phyloP scores from a whole-genome alignment of 176 grass and related monocot species.

The Ampelocalamus luodianensis region DNA sequence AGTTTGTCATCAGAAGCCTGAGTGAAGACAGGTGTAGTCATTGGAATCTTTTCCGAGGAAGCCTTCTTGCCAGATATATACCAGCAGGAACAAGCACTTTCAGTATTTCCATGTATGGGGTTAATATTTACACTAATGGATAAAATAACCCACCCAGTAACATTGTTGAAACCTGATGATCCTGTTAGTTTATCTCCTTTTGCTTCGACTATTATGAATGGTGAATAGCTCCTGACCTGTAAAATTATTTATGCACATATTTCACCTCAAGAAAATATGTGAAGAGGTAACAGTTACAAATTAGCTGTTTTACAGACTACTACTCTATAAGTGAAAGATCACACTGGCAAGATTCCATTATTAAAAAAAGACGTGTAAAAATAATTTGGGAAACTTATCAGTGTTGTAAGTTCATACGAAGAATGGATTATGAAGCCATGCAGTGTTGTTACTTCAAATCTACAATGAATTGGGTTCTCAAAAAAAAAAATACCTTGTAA shows the following conservation, averaged over 20 bases:
- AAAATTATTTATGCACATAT: constrained; percentile 20
- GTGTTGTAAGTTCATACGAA: not conserved
- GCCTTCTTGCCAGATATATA: constrained; percentile 97
- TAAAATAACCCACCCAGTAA: constrained; percentile 70
- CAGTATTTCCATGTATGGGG: not conserved
- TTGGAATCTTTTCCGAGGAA: constrained; percentile 83
- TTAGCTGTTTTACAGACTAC: not conserved
- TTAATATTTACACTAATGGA: not conserved
- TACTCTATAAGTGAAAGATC: not conserved
- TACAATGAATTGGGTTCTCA: not conserved
- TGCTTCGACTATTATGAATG: constrained; percentile 82
- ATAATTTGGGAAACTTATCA: not conserved
- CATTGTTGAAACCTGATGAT: constrained; percentile 88
- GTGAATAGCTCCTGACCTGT: constrained; percentile 78
- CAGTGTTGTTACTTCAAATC: not conserved
- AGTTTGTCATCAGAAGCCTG: constrained; percentile 72
- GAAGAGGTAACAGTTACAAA: constrained; percentile 9
- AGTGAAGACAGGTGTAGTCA: constrained; percentile 98
- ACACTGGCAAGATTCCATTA: not conserved
- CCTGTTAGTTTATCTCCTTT: constrained; percentile 94
- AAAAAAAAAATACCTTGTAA: constrained; percentile 66
- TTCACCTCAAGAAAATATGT: constrained; percentile 8
- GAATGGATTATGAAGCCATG: constrained; percentile 17
- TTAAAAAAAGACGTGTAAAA: not conserved
- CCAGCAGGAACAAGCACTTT: constrained; percentile 50